Evolutionary conservation across 768 basidiomycete genomes (phyloP).

Genomic region (Tylopilus felleus): DNA sequence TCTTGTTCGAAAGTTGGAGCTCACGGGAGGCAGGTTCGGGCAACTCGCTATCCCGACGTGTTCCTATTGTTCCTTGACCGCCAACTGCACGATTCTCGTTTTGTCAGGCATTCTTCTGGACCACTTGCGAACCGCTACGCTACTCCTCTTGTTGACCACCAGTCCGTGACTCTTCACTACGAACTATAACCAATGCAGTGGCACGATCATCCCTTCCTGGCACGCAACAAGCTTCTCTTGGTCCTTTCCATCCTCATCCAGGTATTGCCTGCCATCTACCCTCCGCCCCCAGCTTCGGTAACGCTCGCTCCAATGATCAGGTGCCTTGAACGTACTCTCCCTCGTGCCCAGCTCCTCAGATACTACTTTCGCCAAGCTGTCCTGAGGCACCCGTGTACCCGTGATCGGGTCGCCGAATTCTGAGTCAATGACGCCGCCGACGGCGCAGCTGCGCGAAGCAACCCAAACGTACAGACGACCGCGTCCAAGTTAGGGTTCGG

Average conservation of each 20-base stretch:
- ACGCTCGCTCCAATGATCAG: constrained; percentile 21
- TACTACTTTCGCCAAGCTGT: constrained; percentile 56
- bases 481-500: constrained; percentile 46
- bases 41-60: constrained; percentile 62
- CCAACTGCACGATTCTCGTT: constrained; percentile 59
- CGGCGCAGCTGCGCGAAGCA: constrained; percentile 46
- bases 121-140: constrained; percentile 54
- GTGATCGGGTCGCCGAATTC: constrained; percentile 47
- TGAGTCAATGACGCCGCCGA: constrained; percentile 56
- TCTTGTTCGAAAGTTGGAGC: background rate
- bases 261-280: constrained; percentile 35
- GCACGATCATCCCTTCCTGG: constrained; percentile 56
- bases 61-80: constrained; percentile 57
- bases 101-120: constrained; percentile 52
- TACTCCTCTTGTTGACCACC: constrained; percentile 47
- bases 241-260: constrained; percentile 50
- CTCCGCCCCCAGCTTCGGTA: constrained; percentile 30
- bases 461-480: constrained; percentile 45
- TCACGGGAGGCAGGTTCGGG: constrained; percentile 50
- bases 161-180: constrained; percentile 1
- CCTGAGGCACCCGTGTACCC: constrained; percentile 49
- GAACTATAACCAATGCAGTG: constrained; percentile 41
- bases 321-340: constrained; percentile 37
- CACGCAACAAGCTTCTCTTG: constrained; percentile 59
- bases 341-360: constrained; percentile 52